Base-by-base conservation (phyloP, 331 rosid genomes). In the Stylosanthes scabra region DNA sequence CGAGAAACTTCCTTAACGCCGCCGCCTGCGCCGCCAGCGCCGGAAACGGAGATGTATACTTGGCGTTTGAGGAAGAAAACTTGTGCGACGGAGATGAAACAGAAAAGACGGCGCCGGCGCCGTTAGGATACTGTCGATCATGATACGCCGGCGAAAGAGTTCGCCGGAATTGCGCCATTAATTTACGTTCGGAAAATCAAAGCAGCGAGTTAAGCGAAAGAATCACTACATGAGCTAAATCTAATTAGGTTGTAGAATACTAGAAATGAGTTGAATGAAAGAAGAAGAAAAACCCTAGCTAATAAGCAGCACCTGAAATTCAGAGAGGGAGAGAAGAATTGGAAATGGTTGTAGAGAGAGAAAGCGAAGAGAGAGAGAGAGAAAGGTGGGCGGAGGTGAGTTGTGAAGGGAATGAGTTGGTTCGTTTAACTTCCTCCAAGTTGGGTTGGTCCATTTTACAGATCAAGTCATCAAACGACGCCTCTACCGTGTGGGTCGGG, bases 101-200 rank as follows among this genome's bases (percentile, higher is more conserved):
- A 1, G 97, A 72, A 50, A 87, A 51, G 27, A 79, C 8, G 71
- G 10, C 57, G 9, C 25, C 9, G 57, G 6, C 78, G 42, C 93
- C 96, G 82, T 90, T 90, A 46, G 74, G 74, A 74, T 82, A 72
- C 60, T 63, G 63, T 51, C 96, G 92, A 74, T 92, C 97, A 20
- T 74, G 83, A 74, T 80, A 85, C 31, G 90, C 93, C 84, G 99
- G 99, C 77, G 98, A 92, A 0, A 86, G 82, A 62, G 97, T 86
- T 39, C 99, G 88, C 40, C 99, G 98, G 66, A 95, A 76, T 39
- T 97, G 92, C 66, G 94, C 97, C 99, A 95, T 95, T 60, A 79
- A 84, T 66, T 44, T 71, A 70, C 29, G 62, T 50, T n/a, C 12
- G 4, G 41, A 8, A 49, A 12, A 37, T 15, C 7, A 7, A 46